Conservation (phyloP, 1,284 basidiomycete species). For the Cutaneotrichosporon sp. region DNA sequence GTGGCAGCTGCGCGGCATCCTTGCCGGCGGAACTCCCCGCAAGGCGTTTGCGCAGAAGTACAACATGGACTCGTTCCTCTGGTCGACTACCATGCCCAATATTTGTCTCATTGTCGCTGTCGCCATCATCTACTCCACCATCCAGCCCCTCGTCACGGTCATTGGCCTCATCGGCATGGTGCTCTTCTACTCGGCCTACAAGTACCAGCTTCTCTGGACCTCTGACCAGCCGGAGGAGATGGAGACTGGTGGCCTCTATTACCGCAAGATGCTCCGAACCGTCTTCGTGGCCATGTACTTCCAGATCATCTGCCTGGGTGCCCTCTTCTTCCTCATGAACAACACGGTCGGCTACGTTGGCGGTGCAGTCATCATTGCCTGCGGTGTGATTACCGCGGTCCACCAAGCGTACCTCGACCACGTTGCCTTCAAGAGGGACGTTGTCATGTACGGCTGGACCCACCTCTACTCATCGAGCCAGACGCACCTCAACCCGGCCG, state of each 20-base stretch:
- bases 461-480: constrained; percentile 19
- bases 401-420: constrained; percentile 50
- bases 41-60: constrained; percentile 47
- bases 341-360: constrained; percentile 44
- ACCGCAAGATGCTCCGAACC: constrained; percentile 52
- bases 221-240: constrained; percentile 48
- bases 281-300: constrained; percentile 52
- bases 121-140: constrained; percentile 52
- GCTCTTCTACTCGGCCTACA: constrained; percentile 51
- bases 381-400: constrained; percentile 38
- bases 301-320: constrained; percentile 49
- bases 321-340: constrained; percentile 51
- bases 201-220: constrained; percentile 52
- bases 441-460: constrained; percentile 33
- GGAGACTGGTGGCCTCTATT: constrained; percentile 53
- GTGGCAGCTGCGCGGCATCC: constrained; percentile 79
- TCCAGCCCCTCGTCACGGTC: constrained; percentile 51
- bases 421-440: constrained; percentile 43
- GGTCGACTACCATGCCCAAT: constrained; percentile 47
- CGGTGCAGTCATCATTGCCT: constrained; percentile 50
- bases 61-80: constrained; percentile 42
- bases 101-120: constrained; percentile 47
- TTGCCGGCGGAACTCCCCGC: constrained; percentile 88
- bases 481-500: constrained; percentile 26
- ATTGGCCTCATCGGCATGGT: constrained; percentile 44